These are phyloP conservation scores for Moesziomyces sp. DNA, from an alignment of 1,284 basidiomycete genomes.

Conservation along the genomic window DNA sequence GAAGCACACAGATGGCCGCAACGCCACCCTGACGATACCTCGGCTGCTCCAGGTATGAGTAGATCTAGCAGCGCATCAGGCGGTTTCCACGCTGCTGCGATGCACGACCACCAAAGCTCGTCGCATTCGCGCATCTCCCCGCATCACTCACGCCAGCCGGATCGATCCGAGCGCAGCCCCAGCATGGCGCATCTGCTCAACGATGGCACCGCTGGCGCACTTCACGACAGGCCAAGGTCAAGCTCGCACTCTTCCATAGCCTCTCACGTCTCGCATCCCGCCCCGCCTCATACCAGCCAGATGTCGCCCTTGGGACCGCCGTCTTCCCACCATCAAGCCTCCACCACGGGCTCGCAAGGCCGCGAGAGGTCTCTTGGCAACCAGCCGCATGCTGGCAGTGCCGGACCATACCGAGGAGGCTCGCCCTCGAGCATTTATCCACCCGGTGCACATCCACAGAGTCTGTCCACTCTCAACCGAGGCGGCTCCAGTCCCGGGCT, in stretches of 20 bases:
- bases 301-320: constrained; percentile 27
- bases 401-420: constrained; percentile 15
- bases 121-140: constrained; percentile 32
- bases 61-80: constrained; percentile 42
- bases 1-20: constrained; percentile 8
- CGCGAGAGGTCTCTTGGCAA: constrained; percentile 16
- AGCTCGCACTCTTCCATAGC: constrained; percentile 46
- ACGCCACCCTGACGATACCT: constrained; percentile 19
- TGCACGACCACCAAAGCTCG: constrained; percentile 6
- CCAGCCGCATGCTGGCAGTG: background rate
- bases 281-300: constrained; percentile 16
- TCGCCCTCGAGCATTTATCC: constrained; percentile 27
- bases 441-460: constrained; percentile 17
- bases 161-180: constrained; percentile 41
- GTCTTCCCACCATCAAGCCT: background rate
- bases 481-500: constrained; percentile 37
- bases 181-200: constrained; percentile 53
- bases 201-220: constrained; percentile 44
- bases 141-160: constrained; percentile 12
- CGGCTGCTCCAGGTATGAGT: constrained; percentile 36
- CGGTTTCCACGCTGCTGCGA: constrained; percentile 14
- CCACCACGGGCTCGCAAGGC: constrained; percentile 2
- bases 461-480: constrained; percentile 19
- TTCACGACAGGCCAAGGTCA: constrained; percentile 40
- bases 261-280: constrained; percentile 39